Evolutionary conservation across 2,329 filamentous ascomycete genomes (phyloP), one percentile per base, ranked within the genome.

Genomic region (Metarhizium robertsii): DNA sequence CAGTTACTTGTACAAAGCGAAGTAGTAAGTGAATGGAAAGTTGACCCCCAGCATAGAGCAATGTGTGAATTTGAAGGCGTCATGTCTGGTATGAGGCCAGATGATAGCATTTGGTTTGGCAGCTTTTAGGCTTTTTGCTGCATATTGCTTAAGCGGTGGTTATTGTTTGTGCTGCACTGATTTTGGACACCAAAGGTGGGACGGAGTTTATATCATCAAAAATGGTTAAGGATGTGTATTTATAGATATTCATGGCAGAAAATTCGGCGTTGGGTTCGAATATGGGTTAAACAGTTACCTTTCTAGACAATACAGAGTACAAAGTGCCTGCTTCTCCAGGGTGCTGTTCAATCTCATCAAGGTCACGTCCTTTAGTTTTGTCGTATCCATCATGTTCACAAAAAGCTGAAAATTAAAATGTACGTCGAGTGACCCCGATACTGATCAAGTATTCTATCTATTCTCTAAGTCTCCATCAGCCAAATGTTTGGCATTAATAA

Each of bases 1-100:
- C 79, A 83, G 65, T 75, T 86, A 54, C 61, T 73, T 11, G 71
- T 69, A 1, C 61, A 62, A 11, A 60, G 62, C 0, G 68, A 71
- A 1, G 62, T 62, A 4, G 63, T 70, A 4, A 55, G 58, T 0
- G 42, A 42, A 3, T 70, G 68, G 70, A 48, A 53, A 2, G 50
- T 69, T 2, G 55, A 56, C 1, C 55, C 61, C 1, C 55, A 61
- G 4, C 61, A 65, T 34, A 60, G 56, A 8, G 59, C 56, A 1
- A 62, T 73, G 60, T 73, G 71, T 47, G 36, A 1, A 3, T 55
- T 61, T 1, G 47, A 63, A 2, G 70, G 69, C 2, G 67, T 72
- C 3, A 52, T 54, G 5, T 63, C 56, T 7, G 71, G 71, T 2
- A 64, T 62, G 60, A 59, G 69, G 16, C 71, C 71, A 1, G 63